Conservation (phyloP, 192 early-diverging fungal species). For the Dissophora ornata region DNA sequence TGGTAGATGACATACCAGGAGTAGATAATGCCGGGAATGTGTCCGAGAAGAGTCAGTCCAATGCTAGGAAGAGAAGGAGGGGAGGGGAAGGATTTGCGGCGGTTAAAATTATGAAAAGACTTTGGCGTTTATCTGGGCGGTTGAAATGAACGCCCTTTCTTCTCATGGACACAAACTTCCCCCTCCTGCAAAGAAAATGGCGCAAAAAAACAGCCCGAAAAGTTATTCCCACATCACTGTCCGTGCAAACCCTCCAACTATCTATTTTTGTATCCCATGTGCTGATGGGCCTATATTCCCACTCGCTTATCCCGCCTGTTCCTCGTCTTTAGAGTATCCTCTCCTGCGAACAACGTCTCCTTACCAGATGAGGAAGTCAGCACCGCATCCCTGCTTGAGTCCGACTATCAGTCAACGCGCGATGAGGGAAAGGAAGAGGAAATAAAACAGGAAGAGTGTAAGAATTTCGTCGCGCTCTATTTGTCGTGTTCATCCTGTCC, state of each 20-base stretch:
- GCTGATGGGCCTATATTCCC: no score
- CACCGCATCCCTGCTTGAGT: constrained; percentile 39
- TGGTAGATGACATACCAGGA: constrained; percentile 43
- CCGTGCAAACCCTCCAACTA: no score
- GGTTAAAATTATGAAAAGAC: no score
- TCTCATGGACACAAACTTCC: no score
- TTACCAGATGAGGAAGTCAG: constrained; percentile 39
- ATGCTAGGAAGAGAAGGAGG: constrained; percentile 15
- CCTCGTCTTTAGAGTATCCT: neutral
- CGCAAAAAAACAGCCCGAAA: no score
- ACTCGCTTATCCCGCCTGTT: no score
- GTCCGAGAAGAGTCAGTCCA: constrained; percentile 42
- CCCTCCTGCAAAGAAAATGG: constrained; percentile 1
- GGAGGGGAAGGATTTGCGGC: neutral
- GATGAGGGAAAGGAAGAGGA: neutral
- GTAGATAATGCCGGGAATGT: constrained; percentile 38
- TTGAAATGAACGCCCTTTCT: neutral
- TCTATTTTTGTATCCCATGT: neutral
- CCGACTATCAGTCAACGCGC: constrained; percentile 11
- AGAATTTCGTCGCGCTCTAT: no score
- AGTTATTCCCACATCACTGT: no score
- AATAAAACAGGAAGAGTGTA: no score
- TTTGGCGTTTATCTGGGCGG: neutral
- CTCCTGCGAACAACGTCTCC: neutral
- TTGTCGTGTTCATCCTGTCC: no score